phyloP scores from a whole-genome alignment of 2,329 filamentous ascomycete genomes.

The Zymoseptoria brevis region DNA sequence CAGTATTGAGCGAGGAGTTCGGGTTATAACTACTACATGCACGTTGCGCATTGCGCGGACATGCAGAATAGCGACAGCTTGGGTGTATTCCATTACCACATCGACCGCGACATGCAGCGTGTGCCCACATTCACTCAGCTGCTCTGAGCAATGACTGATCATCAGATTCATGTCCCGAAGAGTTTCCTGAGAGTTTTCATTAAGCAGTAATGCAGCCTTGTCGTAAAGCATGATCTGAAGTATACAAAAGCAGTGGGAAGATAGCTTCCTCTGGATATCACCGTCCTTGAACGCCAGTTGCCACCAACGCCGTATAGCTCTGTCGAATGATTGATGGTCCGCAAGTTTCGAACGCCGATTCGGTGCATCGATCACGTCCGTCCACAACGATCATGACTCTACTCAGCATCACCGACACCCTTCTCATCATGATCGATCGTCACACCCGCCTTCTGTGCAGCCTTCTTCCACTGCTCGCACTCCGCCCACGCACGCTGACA shows the following conservation, averaged over 20 bases:
- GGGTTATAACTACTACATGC: neutral
- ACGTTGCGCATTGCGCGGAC: neutral
- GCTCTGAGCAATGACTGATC: neutral
- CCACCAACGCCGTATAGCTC: neutral
- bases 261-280: neutral
- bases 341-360: neutral
- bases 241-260: neutral
- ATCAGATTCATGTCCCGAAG: neutral
- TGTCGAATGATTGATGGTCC: neutral
- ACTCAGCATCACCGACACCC: constrained; percentile 10
- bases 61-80: neutral
- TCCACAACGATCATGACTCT: neutral
- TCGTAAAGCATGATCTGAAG: neutral
- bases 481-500: constrained; percentile 71
- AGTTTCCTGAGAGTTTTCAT: neutral
- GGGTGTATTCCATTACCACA: neutral
- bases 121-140: neutral
- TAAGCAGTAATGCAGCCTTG: neutral
- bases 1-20: constrained; percentile 12
- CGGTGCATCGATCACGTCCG: neutral
- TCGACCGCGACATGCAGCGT: neutral
- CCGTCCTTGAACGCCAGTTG: neutral
- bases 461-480: constrained; percentile 69
- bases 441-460: constrained; percentile 26
- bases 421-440: constrained; percentile 19